Conservation (phyloP, 306 rosid species). For the Cucurbita argyrosperma region DNA sequence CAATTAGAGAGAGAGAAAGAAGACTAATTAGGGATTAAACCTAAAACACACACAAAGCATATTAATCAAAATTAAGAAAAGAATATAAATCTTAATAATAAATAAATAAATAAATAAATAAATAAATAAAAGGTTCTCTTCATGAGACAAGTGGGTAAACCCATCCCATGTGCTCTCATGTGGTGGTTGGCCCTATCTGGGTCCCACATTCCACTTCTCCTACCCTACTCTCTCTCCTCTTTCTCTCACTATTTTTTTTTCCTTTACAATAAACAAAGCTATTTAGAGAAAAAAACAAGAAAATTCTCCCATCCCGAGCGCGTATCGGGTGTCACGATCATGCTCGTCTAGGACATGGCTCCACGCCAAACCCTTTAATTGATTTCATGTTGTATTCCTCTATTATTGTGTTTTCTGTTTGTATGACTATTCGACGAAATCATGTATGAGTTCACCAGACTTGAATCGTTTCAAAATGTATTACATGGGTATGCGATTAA, state of each 20-base stretch:
- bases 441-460: too few relatives aligned
- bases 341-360: too few relatives aligned
- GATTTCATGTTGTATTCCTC: too few relatives aligned
- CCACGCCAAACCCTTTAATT: too few relatives aligned
- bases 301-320: background rate
- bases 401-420: too few relatives aligned
- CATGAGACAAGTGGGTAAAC: conserved; percentile 24
- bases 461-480: too few relatives aligned
- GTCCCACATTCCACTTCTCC: conserved; percentile 38
- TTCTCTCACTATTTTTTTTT: background rate
- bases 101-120: background rate
- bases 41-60: background rate
- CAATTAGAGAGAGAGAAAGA: background rate
- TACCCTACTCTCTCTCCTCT: conserved; percentile 5
- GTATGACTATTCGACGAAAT: too few relatives aligned
- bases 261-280: background rate
- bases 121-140: background rate
- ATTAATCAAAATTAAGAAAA: background rate
- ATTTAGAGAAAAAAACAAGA: background rate
- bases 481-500: too few relatives aligned
- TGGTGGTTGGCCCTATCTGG: conserved; percentile 37
- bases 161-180: conserved; percentile 43
- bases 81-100: background rate
- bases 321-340: background rate
- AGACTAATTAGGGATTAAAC: background rate